Percentiles rank a stretch among this genome's conserved stretches.
phyloP scores from a whole-genome alignment of 345 rosid species.

The Eucalyptus fibrosa region DNA sequence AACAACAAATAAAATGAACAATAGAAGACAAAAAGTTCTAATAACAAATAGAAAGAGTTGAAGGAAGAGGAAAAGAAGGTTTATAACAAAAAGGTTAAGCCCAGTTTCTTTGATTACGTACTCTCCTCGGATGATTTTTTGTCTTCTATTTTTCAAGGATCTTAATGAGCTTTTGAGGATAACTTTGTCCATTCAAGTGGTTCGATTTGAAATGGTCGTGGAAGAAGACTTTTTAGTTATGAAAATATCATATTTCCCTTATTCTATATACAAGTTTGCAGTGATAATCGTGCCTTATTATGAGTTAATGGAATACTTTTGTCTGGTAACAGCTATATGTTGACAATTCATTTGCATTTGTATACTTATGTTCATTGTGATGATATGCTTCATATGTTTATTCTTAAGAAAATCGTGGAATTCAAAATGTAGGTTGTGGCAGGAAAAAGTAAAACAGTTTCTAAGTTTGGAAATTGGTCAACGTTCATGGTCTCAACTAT shows the following conservation, averaged over 20 bases:
- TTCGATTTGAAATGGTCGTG: not conserved
- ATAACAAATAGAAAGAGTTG: not conserved
- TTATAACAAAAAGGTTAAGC: not conserved
- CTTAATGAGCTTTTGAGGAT: not conserved
- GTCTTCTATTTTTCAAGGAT: not conserved
- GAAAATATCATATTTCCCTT: not conserved
- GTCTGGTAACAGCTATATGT: not conserved
- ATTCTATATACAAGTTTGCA: not conserved
- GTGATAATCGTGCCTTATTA: not conserved
- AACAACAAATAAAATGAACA: not conserved
- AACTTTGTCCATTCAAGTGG: not conserved
- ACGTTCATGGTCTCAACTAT: constrained; percentile 29
- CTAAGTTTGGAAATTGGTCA: constrained; percentile 16
- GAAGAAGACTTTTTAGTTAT: not conserved
- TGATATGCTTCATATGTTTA: not conserved
- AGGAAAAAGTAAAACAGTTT: constrained; percentile 27
- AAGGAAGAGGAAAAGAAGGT: not conserved
- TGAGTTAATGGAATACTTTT: not conserved
- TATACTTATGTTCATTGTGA: not conserved
- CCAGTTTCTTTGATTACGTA: not conserved
- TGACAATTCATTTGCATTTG: not conserved
- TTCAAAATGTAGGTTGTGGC: constrained; percentile 43
- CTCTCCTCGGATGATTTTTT: not conserved
- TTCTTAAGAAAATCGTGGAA: not conserved
- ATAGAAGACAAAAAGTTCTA: not conserved